These are phyloP conservation scores for Globisporangium apiculatum DNA, from an alignment of 352 stramenopile genomes.

Conservation along the genomic window DNA sequence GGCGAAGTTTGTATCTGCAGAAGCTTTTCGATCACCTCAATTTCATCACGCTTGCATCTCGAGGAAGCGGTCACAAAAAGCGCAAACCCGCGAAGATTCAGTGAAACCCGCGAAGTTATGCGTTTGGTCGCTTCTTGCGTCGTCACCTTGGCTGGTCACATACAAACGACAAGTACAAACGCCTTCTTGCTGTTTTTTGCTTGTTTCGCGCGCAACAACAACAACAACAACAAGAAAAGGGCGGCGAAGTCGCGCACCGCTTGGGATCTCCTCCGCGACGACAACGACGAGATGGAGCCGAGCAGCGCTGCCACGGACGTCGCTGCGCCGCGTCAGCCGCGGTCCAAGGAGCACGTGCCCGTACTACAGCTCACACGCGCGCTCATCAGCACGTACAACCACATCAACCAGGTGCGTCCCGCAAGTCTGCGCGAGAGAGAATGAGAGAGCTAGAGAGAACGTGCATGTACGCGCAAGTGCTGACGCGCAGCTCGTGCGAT, in stretches of 20 bases:
- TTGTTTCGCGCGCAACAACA: not conserved
- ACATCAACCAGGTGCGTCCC: conserved; percentile 89
- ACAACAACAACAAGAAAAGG: conserved; percentile 3
- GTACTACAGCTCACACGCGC: conserved; percentile 82
- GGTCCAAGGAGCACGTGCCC: conserved; percentile 28
- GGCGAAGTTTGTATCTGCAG: too few species aligned
- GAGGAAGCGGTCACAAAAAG: too few species aligned
- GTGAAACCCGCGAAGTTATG: too few species aligned
- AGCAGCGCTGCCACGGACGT: conserved; percentile 1
- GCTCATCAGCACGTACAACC: conserved; percentile 96
- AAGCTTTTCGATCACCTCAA: too few species aligned
- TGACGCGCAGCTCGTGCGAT: conserved; percentile 1
- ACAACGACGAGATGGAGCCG: conserved; percentile 8
- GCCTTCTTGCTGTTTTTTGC: too few species aligned
- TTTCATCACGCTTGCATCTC: too few species aligned
- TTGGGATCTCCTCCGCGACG: conserved; percentile 3
- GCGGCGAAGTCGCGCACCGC: not conserved
- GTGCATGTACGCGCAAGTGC: not conserved
- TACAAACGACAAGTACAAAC: too few species aligned
- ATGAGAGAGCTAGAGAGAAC: too few species aligned
- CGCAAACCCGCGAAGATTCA: too few species aligned
- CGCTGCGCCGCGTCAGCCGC: conserved; percentile 10
- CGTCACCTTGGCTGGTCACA: too few species aligned
- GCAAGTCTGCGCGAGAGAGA: not conserved
- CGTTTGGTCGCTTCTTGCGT: too few species aligned